Conservation (phyloP, 179 eudicot species). For the Carnegiea gigantea region DNA sequence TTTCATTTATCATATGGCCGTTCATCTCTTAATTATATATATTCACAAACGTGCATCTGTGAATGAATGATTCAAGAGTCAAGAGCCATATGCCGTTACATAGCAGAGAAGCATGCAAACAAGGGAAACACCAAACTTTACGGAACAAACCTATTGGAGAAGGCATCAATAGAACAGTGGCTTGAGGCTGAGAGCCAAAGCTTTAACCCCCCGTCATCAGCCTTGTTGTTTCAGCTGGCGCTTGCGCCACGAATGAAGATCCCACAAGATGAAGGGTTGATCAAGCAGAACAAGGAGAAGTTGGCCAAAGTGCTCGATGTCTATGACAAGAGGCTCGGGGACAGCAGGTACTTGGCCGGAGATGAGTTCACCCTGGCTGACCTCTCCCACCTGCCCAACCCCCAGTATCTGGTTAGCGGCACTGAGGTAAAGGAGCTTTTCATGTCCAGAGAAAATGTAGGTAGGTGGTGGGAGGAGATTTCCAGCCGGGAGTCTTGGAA, state of each 20-base stretch:
- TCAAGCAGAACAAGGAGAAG: constrained; percentile 64
- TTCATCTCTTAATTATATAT: neutral
- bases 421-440: constrained; percentile 58
- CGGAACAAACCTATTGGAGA: constrained; percentile 62
- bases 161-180: constrained; percentile 93
- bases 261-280: constrained; percentile 65
- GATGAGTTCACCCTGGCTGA: constrained; percentile 80
- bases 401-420: constrained; percentile 54
- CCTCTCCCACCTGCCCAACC: constrained; percentile 73
- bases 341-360: constrained; percentile 62
- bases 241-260: constrained; percentile 79
- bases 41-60: neutral
- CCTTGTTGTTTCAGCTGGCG: constrained; percentile 68
- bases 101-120: constrained; percentile 54
- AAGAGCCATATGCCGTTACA: constrained; percentile 78
- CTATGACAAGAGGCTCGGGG: constrained; percentile 70
- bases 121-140: constrained; percentile 64
- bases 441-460: constrained; percentile 63
- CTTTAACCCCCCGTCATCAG: constrained; percentile 62
- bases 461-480: constrained; percentile 83
- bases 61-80: constrained; percentile 44
- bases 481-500: constrained; percentile 74
- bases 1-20: no score
- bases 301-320: constrained; percentile 72
- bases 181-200: constrained; percentile 77